Percentiles rank a stretch among this genome's conserved stretches.
These are phyloP conservation scores for Ustilaginoidea virens DNA, from an alignment of 2,329 filamentous ascomycete species.

Conservation along the genomic window DNA sequence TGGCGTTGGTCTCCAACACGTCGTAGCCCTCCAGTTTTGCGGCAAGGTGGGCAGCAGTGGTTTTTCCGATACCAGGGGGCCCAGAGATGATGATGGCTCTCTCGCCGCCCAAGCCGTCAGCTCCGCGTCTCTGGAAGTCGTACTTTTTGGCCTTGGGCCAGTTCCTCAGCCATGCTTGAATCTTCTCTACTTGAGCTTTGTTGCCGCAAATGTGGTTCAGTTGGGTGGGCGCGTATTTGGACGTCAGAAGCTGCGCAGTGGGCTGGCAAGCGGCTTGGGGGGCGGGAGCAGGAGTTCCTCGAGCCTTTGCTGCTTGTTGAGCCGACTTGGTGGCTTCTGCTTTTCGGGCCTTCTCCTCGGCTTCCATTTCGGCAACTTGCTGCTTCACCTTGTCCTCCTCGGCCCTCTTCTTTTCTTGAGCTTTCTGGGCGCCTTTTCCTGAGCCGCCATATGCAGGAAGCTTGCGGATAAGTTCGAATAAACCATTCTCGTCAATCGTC, in stretches of 20 bases:
- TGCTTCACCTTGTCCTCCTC: conserved; percentile 72
- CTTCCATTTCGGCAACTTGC: conserved; percentile 74
- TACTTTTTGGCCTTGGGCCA: conserved; percentile 69
- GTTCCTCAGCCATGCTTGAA: conserved; percentile 72
- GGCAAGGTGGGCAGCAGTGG: conserved; percentile 86
- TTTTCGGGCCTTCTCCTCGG: conserved; percentile 50
- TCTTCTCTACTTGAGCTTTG: conserved; percentile 75
- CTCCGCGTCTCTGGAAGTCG: conserved; percentile 67
- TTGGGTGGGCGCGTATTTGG: conserved; percentile 81
- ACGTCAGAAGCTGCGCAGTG: conserved; percentile 69
- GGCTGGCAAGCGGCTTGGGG: conserved; percentile 26
- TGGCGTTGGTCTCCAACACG: conserved; percentile 87
- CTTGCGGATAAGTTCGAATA: conserved; percentile 69
- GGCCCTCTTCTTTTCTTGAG: conserved; percentile 67
- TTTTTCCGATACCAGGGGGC: conserved; percentile 93
- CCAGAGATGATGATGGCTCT: conserved; percentile 92
- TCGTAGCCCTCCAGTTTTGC: conserved; percentile 90
- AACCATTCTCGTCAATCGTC: conserved; percentile 84
- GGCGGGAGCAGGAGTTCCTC: conserved; percentile 10
- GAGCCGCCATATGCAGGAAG: conserved; percentile 78
- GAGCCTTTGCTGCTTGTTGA: conserved; percentile 22
- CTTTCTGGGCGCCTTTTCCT: conserved; percentile 75
- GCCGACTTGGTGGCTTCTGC: conserved; percentile 37
- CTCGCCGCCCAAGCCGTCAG: conserved; percentile 69
- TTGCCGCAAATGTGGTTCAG: conserved; percentile 89